These are phyloP conservation scores for Sanghuangporus baumii DNA, from an alignment of 1,284 basidiomycete genomes.

Conservation along the genomic window DNA sequence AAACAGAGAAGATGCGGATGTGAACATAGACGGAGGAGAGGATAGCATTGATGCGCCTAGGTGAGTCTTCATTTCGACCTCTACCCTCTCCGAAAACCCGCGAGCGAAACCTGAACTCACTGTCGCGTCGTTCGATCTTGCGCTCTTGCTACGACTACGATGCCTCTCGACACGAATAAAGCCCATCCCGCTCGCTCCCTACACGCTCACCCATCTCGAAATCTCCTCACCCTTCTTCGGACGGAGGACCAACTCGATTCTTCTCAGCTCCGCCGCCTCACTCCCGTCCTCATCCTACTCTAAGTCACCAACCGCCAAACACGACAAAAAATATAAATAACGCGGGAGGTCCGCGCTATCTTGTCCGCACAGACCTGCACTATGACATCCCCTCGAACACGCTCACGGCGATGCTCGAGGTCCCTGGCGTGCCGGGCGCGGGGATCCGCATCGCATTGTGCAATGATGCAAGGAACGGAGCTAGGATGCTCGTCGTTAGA, in stretches of 20 bases:
- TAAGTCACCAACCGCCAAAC: not conserved
- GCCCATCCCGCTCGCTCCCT: not conserved
- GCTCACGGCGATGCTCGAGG: constrained; percentile 53
- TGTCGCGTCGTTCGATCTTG: too few species aligned
- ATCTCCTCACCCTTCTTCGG: not conserved
- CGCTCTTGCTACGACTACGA: too few species aligned
- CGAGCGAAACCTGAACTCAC: too few species aligned
- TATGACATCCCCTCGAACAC: constrained; percentile 40
- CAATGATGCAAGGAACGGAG: constrained; percentile 47
- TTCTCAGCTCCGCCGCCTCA: not conserved
- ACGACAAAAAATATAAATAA: too few species aligned
- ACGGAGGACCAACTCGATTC: not conserved
- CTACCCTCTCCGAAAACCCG: not conserved
- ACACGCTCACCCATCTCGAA: not conserved
- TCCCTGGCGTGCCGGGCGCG: constrained; percentile 52
- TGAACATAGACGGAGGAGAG: too few species aligned
- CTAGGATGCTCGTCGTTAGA: constrained; percentile 48
- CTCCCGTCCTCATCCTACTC: not conserved
- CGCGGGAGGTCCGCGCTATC: constrained; percentile 16
- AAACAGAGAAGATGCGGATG: too few species aligned
- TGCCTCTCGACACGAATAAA: not conserved
- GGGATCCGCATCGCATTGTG: constrained; percentile 50
- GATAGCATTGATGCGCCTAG: not conserved
- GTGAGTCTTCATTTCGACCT: not conserved
- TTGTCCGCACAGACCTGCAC: constrained; percentile 50